Conservation (phyloP, 2,329 filamentous ascomycete species). For the Phyllosticta citrichinensis region DNA sequence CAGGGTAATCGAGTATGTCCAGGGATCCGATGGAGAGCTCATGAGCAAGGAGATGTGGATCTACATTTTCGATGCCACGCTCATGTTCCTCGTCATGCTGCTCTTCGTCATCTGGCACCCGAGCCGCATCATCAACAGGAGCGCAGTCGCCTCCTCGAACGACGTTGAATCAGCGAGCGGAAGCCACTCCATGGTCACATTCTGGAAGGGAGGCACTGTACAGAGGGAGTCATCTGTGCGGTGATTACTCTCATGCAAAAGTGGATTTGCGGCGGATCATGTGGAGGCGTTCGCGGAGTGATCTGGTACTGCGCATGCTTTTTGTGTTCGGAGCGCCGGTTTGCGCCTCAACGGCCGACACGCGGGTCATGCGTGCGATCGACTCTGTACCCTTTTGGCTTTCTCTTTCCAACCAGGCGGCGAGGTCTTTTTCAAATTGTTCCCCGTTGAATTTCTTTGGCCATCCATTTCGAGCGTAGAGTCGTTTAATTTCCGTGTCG, state of each 20-base stretch:
- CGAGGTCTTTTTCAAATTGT: slow-evolving; percentile 1
- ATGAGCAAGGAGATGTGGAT: slow-evolving; percentile 36
- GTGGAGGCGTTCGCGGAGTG: slow-evolving; percentile 6
- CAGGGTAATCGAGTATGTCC: slow-evolving; percentile 39
- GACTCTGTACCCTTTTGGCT: background rate
- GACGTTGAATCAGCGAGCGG: slow-evolving; percentile 1
- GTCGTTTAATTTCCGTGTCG: slow-evolving; percentile 6
- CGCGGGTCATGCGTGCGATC: slow-evolving; percentile 5
- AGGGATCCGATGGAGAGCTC: slow-evolving; percentile 36
- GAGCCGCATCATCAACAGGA: slow-evolving; percentile 15
- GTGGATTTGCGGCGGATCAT: slow-evolving; percentile 1
- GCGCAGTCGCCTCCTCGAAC: background rate
- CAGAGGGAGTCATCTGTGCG: background rate
- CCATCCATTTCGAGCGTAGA: slow-evolving; percentile 6
- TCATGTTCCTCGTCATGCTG: slow-evolving; percentile 35
- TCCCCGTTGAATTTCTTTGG: slow-evolving; percentile 8
- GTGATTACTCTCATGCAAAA: background rate
- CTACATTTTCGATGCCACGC: slow-evolving; percentile 38
- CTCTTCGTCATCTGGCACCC: slow-evolving; percentile 32
- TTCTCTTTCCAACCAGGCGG: slow-evolving; percentile 5
- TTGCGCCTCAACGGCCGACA: slow-evolving; percentile 6
- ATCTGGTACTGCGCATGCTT: slow-evolving; percentile 8
- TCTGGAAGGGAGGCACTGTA: slow-evolving; percentile 1
- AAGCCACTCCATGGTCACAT: slow-evolving; percentile 2
- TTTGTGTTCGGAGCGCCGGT: slow-evolving; percentile 1